These are phyloP conservation scores for Pulveroboletus ravenelii DNA, from an alignment of 768 basidiomycete species.

Conservation along the genomic window DNA sequence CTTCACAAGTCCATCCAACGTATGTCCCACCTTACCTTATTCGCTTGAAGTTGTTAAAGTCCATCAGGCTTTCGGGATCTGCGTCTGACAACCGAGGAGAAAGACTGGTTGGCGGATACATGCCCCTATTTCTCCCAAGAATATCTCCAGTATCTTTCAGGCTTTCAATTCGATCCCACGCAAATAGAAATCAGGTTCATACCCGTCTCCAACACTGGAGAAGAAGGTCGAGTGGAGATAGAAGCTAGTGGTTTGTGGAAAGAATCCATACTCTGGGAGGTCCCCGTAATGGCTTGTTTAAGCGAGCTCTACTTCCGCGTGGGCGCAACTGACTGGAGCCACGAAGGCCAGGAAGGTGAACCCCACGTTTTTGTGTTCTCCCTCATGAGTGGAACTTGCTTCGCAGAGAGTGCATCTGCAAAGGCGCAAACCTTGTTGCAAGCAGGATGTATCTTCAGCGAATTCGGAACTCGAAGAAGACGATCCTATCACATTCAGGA, in stretches of 20 bases:
- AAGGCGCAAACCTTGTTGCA: slow-evolving; percentile 66
- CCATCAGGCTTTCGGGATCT: slow-evolving; percentile 64
- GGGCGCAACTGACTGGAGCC: slow-evolving; percentile 76
- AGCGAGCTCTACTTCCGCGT: slow-evolving; percentile 84
- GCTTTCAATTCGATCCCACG: slow-evolving; percentile 68
- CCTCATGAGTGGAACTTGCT: neutral
- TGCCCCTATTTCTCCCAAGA: slow-evolving; percentile 70
- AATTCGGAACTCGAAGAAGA: slow-evolving; percentile 84
- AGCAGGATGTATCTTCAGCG: slow-evolving; percentile 68
- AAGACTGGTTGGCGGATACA: slow-evolving; percentile 53
- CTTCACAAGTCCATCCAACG: slow-evolving; percentile 52
- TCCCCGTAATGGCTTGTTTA: slow-evolving; percentile 88
- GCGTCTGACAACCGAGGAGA: slow-evolving; percentile 55
- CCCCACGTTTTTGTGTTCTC: neutral
- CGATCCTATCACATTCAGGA: slow-evolving; percentile 75
- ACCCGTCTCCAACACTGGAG: slow-evolving; percentile 47
- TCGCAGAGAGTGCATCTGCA: slow-evolving; percentile 60
- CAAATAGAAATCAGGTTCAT: slow-evolving; percentile 57
- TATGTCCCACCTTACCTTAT: slow-evolving; percentile 36
- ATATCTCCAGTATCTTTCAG: slow-evolving; percentile 75
- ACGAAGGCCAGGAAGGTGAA: slow-evolving; percentile 76
- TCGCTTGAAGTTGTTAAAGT: slow-evolving; percentile 13
- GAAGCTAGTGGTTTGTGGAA: slow-evolving; percentile 69
- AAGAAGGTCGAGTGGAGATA: slow-evolving; percentile 65
- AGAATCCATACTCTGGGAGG: slow-evolving; percentile 92